Conservation (phyloP, 495 filamentous ascomycete species). For the Penicillium daleae region DNA sequence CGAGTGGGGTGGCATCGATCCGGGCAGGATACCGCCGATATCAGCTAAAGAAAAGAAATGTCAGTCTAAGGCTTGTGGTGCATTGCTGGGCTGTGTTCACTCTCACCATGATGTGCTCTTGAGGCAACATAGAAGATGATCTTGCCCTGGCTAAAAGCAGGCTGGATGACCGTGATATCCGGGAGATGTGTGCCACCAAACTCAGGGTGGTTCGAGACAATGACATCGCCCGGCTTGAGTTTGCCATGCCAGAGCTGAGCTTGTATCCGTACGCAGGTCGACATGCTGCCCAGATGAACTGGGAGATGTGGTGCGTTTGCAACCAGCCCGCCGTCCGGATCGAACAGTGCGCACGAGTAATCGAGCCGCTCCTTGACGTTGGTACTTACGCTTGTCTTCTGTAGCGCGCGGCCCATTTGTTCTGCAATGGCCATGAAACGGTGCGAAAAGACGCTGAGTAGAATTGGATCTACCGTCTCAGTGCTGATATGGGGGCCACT, state of each 20-base stretch:
- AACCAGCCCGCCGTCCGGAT: constrained; percentile 43
- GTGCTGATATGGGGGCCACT: constrained; percentile 47
- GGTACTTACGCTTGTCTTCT: constrained; percentile 44
- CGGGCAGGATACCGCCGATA: constrained; percentile 92
- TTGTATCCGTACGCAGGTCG: constrained; percentile 58
- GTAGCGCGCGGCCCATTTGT: constrained; percentile 49
- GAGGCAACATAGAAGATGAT: constrained; percentile 93
- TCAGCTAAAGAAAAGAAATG: constrained; percentile 62
- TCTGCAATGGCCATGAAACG: constrained; percentile 49
- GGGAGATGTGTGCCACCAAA: constrained; percentile 87
- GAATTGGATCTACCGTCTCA: constrained; percentile 65
- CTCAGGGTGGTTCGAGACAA: constrained; percentile 93
- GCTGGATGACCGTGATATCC: constrained; percentile 87
- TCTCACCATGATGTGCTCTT: constrained; percentile 78
- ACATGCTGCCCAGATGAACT: constrained; percentile 92
- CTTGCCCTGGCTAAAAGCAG: constrained; percentile 69
- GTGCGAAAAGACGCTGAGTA: constrained; percentile 68
- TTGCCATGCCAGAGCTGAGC: constrained; percentile 83
- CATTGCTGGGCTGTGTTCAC: not conserved
- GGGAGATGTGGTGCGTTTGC: constrained; percentile 84
- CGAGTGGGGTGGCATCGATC: constrained; percentile 94
- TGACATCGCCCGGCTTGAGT: constrained; percentile 85
- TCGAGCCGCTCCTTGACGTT: constrained; percentile 52
- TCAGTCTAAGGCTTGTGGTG: constrained; percentile 61
- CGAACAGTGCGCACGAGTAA: constrained; percentile 49